Base-by-base conservation (phyloP, 1,139 yeast species). In the Diutina neorugosa region DNA sequence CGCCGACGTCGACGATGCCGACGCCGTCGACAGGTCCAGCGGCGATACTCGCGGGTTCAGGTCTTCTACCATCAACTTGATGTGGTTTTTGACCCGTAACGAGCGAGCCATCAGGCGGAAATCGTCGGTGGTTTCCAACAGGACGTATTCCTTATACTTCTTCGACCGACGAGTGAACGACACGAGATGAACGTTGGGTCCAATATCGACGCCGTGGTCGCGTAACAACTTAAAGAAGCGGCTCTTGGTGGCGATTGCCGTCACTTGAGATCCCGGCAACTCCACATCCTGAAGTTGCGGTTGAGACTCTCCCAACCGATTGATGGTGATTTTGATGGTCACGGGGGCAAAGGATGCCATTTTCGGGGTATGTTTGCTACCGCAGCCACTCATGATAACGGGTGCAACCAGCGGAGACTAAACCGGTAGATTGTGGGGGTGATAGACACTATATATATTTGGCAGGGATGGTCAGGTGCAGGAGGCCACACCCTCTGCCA, bases 91-190 rank as follows among this genome's bases (percentile, higher is more conserved):
- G n/a, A 74, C 78, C 55, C 69, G 66, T 58, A 74, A 67, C 52
- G 81, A 76, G 56, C 84, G 69, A 40, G 63, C 61, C 55, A 80
- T 65, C 16, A 76, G 67, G 57, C 66, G 71, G 61, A 75, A 80
- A 57, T 79, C 83, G 12, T 67, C 66, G 2, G 55, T 60, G 4
- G 68, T 53, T 44, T 69, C 71, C 60, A 80, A 67, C 9, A 66
- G 58, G 4, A 78, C 74, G 58, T 67, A 79, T 19, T 65, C 62
- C 56, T 70, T 70, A 52, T 66, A 66, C 58, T 73, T 74, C 64
- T 76, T 77, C 8, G 78, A 73, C 8, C 51, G 51, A 8, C 51
- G 43, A 8, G 51, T 48, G n/a, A 48, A 34, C 40, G 27, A 7
- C 51, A 48, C 51, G 25, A 48, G 21, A 16, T 48, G 50, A 11